Base-by-base conservation (phyloP, 139 green algal species). In the Raphidocelis subcapitata region DNA sequence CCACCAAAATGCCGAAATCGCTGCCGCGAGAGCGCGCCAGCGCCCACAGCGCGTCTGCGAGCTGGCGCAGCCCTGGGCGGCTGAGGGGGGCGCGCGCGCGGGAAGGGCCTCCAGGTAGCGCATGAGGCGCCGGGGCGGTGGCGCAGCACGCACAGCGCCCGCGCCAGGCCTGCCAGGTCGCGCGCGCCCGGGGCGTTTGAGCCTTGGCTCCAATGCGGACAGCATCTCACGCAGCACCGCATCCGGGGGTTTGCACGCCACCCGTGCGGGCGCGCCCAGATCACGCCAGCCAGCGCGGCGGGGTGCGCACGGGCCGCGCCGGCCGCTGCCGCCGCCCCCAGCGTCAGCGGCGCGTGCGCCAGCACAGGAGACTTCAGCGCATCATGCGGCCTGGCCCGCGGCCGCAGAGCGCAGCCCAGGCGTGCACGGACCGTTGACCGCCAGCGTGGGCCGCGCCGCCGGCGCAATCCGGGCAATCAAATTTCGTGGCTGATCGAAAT, bases 1-100 rank as follows among this genome's bases (percentile, higher is more conserved):
- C n/a, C n/a, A n/a, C n/a, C n/a, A n/a, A n/a, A n/a, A n/a, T n/a
- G n/a, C n/a, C n/a, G n/a, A n/a, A n/a, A n/a, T n/a, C n/a, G n/a
- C n/a, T n/a, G n/a, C n/a, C n/a, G n/a, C n/a, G n/a, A n/a, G n/a
- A 77, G 31, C 70, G 70, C 24, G 70, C 70, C 1, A 77, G 47
- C 8, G 70, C 70, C 70, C 70, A 77, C 24, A 77, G 31, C 10
- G 49, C 70, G 44, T 76, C 70, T 64, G 61, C 63, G 44, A 76
- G 49, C 10, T 47, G 47, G 23, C 69, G 60, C 18, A 41, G 28
- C 12, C n/a, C 1, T 60, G 69, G 69, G 33, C 63, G n/a, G n/a
- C n/a, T n/a, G n/a, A n/a, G n/a, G n/a, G 69, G 15, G 14, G n/a
- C 21, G 49, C 70, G 46, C 69, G 69, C 10, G 60, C n/a, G 18